A percentile compares a stretch with the other conserved stretches of the same genome.
These are phyloP conservation scores for Brassica napus DNA, from an alignment of 345 rosid species.

Conservation along the genomic window DNA sequence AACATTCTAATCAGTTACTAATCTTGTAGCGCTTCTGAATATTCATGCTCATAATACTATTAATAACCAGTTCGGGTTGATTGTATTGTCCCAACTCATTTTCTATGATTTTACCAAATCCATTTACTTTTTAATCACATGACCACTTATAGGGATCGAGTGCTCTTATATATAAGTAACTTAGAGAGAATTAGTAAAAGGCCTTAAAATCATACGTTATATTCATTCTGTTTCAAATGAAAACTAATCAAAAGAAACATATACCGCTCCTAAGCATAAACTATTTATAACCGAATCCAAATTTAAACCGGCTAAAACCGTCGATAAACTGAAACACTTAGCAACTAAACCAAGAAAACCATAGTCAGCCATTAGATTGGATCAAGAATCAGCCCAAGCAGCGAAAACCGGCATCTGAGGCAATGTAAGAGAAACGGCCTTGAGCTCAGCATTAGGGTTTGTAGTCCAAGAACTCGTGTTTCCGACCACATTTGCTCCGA, in stretches of 20 bases:
- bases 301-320: conserved; percentile 27
- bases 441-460: conserved; percentile 54
- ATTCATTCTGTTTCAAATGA: conserved; percentile 40
- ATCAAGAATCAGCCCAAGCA: conserved; percentile 81
- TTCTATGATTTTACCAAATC: not conserved
- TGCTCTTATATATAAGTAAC: not conserved
- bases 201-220: conserved; percentile 29
- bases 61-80: not conserved
- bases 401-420: conserved; percentile 81
- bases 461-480: conserved; percentile 53
- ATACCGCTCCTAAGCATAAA: conserved; percentile 30
- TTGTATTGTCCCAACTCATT: not conserved
- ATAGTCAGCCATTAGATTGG: conserved; percentile 31
- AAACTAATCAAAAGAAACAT: conserved; percentile 36
- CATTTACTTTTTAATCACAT: not conserved
- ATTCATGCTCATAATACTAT: conserved; percentile 3
- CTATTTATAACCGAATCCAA: conserved; percentile 33
- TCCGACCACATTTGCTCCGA: conserved; percentile 39
- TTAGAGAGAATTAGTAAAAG: not conserved
- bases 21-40: not conserved
- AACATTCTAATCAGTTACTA: conserved; percentile 17
- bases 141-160: not conserved
- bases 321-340: conserved; percentile 20
- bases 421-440: conserved; percentile 52
- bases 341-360: conserved; percentile 41